Evolutionary conservation across 2,329 filamentous ascomycete species (phyloP), one percentile per base, ranked within the genome.

Genomic region (Piedraia hortae): DNA sequence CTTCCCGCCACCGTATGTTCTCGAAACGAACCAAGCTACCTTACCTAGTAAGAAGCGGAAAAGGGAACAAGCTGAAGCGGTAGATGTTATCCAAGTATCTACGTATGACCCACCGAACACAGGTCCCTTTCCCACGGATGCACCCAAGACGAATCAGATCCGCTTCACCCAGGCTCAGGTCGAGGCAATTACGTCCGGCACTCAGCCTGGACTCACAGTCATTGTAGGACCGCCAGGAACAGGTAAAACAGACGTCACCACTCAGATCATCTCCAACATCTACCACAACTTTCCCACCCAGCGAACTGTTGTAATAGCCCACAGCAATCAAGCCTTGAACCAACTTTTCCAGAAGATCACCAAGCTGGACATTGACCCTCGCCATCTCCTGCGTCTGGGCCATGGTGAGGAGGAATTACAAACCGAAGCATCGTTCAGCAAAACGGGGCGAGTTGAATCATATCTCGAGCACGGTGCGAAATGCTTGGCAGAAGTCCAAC

Each of bases 181-280:
- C 13, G 74, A 93, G 42, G 85, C 85, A 12, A 85, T 97, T 36
- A 66, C 73, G 28, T 91, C 82, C 18, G 85, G 85, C 10, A 80
- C 75, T 4, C 88, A 97, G 37, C 82, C 85, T 16, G 85, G 88
- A 10, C 56, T 97, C 22, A 91, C 82, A 1, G 62, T 97, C 21
- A 71, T 97, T 34, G 75, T 97, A 29, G 85, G 85, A 1, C 85
- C 85, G 24, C 85, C 85, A 5, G 85, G 85, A 24, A 97, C 85
- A 4, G 85, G 88, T 30, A 97, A 97, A 53, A 97, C 85, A n/a
- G 85, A 97, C 46, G 85, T 97, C 23, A 80, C 78, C 21, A 91
- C 82, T 4, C 85, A 97, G 45, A 88, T 93, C 42, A 97, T 97
- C 48, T 91, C 75, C 51, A 91, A 93, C 44, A 72, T 97, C 34